Evolutionary conservation across 2,329 filamentous ascomycete genomes (phyloP).

Genomic region (Penicillium sp.): DNA sequence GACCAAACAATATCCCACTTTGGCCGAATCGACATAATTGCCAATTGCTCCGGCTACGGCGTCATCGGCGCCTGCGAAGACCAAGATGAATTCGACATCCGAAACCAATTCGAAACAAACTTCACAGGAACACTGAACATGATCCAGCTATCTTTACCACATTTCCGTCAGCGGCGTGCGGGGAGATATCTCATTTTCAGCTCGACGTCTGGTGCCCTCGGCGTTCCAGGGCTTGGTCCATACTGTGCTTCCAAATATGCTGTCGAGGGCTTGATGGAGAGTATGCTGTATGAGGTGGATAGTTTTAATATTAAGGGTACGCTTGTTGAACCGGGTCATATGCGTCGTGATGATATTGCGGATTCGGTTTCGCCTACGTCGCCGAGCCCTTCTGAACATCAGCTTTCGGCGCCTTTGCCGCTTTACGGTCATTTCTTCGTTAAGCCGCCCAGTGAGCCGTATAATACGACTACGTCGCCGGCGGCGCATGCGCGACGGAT

Average conservation of each 20-base stretch:
- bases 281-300: slow-evolving; percentile 94
- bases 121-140: slow-evolving; percentile 96
- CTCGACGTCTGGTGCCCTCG: slow-evolving; percentile 86
- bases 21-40: slow-evolving; percentile 81
- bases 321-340: slow-evolving; percentile 85
- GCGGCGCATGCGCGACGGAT: slow-evolving; percentile 86
- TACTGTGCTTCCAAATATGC: slow-evolving; percentile 98
- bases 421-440: slow-evolving; percentile 92
- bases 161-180: slow-evolving; percentile 72
- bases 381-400: slow-evolving; percentile 26
- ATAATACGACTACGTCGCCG: slow-evolving; percentile 73
- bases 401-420: slow-evolving; percentile 58
- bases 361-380: slow-evolving; percentile 33
- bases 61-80: slow-evolving; percentile 96
- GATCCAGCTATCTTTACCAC: slow-evolving; percentile 81
- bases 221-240: slow-evolving; percentile 86
- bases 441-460: slow-evolving; percentile 79
- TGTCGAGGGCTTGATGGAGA: slow-evolving; percentile 91
- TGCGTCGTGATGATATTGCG: slow-evolving; percentile 72
- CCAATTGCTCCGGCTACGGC: slow-evolving; percentile 91
- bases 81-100: slow-evolving; percentile 90
- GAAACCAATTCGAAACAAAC: slow-evolving; percentile 96
- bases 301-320: slow-evolving; percentile 90
- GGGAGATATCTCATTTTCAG: slow-evolving; percentile 95
- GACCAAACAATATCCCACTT: slow-evolving; percentile 70